Percentiles rank a stretch among this genome's conserved stretches.
Conservation (phyloP, 768 basidiomycete genomes). For the Cystobasidium tubakii region DNA sequence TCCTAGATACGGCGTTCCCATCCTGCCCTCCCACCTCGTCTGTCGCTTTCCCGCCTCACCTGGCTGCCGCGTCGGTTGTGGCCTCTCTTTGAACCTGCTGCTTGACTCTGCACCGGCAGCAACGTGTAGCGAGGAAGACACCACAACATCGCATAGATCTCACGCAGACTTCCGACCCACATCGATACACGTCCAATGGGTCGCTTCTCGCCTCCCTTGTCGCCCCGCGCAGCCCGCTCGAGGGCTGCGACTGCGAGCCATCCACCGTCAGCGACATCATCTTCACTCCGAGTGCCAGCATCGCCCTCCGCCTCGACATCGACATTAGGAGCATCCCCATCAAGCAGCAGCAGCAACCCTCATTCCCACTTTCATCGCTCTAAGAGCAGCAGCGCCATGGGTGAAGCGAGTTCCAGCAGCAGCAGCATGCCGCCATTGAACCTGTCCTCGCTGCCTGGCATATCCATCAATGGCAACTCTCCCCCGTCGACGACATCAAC, state of each 20-base stretch:
- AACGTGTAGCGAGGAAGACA: neutral
- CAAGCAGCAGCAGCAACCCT: neutral
- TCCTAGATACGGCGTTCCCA: too few relatives aligned
- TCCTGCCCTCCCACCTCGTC: too few relatives aligned
- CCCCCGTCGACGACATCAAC: neutral
- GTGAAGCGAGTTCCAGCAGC: neutral
- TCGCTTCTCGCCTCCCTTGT: neutral
- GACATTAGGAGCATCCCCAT: neutral
- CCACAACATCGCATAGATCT: too few relatives aligned
- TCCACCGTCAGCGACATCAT: neutral
- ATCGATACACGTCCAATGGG: neutral
- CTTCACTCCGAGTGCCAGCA: neutral
- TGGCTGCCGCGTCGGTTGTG: too few relatives aligned
- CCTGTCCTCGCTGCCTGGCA: neutral
- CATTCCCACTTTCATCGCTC: neutral
- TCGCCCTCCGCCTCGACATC: neutral
- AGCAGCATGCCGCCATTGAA: constrained; percentile 1
- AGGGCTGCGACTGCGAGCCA: neutral
- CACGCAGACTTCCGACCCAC: too few relatives aligned
- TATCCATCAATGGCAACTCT: neutral
- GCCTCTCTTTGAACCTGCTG: neutral
- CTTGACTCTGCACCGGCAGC: neutral
- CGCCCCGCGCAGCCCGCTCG: neutral
- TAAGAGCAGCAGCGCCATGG: neutral
- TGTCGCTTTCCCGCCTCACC: too few relatives aligned